Percentiles rank a stretch among this genome's conserved stretches.
phyloP scores from a whole-genome alignment of 1,139 yeast genomes.

The Hyphopichia pseudoburtonii region DNA sequence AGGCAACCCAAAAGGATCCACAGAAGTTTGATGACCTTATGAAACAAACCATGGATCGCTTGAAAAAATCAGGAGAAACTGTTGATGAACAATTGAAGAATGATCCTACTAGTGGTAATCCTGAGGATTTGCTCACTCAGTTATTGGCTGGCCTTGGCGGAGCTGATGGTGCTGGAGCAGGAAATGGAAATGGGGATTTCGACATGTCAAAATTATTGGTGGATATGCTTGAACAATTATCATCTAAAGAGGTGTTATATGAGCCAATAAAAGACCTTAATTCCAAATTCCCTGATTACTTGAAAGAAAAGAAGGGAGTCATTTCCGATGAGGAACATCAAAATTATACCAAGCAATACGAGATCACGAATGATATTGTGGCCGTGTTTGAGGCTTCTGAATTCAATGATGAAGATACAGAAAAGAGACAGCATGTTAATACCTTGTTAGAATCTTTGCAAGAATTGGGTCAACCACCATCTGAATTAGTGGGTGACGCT shows the following conservation, averaged over 20 bases:
- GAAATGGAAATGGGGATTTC: slow-evolving; percentile 48
- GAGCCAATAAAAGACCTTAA: slow-evolving; percentile 86
- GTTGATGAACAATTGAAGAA: slow-evolving; percentile 63
- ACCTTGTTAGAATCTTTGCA: slow-evolving; percentile 66
- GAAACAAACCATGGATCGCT: slow-evolving; percentile 75
- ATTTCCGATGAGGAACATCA: slow-evolving; percentile 48
- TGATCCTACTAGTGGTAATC: slow-evolving; percentile 45
- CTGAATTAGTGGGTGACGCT: slow-evolving; percentile 69
- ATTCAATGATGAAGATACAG: slow-evolving; percentile 52
- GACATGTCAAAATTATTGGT: slow-evolving; percentile 65
- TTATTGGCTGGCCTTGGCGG: slow-evolving; percentile 49
- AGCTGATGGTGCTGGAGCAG: slow-evolving; percentile 29
- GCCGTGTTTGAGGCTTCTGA: slow-evolving; percentile 55
- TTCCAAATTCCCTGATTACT: slow-evolving; percentile 64
- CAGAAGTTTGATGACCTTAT: slow-evolving; percentile 72
- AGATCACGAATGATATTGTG: slow-evolving; percentile 52
- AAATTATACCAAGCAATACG: slow-evolving; percentile 56
- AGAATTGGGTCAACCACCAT: slow-evolving; percentile 87
- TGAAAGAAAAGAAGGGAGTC: slow-evolving; percentile 47
- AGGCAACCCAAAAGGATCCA: slow-evolving; percentile 29
- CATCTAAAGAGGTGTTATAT: slow-evolving; percentile 82
- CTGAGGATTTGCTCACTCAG: slow-evolving; percentile 61
- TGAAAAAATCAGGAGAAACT: slow-evolving; percentile 66
- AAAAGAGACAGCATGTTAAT: slow-evolving; percentile 55
- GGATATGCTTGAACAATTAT: slow-evolving; percentile 80